Evolutionary conservation across 2,329 filamentous ascomycete genomes (phyloP).

Genomic region (Fusarium sp.): DNA sequence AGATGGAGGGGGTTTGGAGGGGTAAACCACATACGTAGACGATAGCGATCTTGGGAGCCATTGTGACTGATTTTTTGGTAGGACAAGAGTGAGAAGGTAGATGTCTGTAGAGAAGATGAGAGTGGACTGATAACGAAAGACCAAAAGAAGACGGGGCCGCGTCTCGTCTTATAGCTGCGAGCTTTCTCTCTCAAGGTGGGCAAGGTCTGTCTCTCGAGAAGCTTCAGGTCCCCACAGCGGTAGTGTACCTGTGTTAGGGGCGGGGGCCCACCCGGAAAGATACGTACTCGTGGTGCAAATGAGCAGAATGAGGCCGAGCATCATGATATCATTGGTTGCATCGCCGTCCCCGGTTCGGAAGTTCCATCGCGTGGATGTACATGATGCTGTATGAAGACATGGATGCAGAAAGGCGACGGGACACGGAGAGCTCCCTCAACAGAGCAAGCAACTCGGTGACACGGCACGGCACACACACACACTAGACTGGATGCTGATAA

Average conservation of each 20-base stretch:
- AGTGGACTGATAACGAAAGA: slow-evolving; percentile 5
- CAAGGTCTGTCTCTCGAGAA: background rate
- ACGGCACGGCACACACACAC: too few relatives aligned
- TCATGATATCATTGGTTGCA: slow-evolving; percentile 40
- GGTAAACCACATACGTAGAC: slow-evolving; percentile 77
- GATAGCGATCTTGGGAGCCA: slow-evolving; percentile 94
- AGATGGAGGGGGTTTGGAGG: slow-evolving; percentile 11
- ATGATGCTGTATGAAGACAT: slow-evolving; percentile 4
- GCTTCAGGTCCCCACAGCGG: slow-evolving; percentile 17
- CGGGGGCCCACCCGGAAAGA: background rate
- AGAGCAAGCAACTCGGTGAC: too few relatives aligned
- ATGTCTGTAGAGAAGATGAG: slow-evolving; percentile 4
- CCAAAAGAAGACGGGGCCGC: slow-evolving; percentile 27
- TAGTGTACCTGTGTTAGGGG: background rate
- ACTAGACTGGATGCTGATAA: too few relatives aligned
- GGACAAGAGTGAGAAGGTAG: slow-evolving; percentile 21
- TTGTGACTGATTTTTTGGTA: slow-evolving; percentile 60
- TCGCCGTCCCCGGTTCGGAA: slow-evolving; percentile 26
- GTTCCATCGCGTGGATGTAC: slow-evolving; percentile 7
- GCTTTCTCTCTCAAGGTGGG: slow-evolving; percentile 23
- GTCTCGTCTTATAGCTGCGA: slow-evolving; percentile 46
- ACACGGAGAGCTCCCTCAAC: too few relatives aligned
- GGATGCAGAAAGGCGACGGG: too few relatives aligned
- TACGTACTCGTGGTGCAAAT: background rate
- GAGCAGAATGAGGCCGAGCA: background rate